Percentiles rank a stretch among this genome's conserved stretches.
phyloP scores from a whole-genome alignment of 495 filamentous ascomycete species.

The Aspergillus baeticus region DNA sequence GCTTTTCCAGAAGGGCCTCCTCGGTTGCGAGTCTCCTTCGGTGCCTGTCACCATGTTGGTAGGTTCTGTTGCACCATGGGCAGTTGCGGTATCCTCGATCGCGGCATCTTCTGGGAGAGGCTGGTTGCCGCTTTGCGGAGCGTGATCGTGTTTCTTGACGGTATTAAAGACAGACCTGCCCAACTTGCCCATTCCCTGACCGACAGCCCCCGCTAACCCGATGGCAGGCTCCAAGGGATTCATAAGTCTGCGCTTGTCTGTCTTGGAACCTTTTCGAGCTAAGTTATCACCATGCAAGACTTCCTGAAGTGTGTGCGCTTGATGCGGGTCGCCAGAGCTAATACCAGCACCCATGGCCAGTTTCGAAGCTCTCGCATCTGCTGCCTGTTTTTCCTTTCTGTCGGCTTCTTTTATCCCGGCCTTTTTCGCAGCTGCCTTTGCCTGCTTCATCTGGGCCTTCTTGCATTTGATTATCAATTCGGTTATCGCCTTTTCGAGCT shows the following conservation, averaged over 20 bases:
- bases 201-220: constrained; percentile 48
- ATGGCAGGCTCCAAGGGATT: constrained; percentile 43
- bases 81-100: background rate
- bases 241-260: constrained; percentile 23
- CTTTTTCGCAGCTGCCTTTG: constrained; percentile 62
- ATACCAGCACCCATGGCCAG: constrained; percentile 69
- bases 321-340: constrained; percentile 80
- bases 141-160: constrained; percentile 43
- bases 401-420: constrained; percentile 52
- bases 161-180: constrained; percentile 55
- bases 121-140: constrained; percentile 44
- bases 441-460: constrained; percentile 68
- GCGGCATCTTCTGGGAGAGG: constrained; percentile 55
- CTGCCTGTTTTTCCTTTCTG: constrained; percentile 30
- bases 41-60: background rate
- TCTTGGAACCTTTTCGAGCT: constrained; percentile 22
- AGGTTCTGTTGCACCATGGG: background rate
- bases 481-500: constrained; percentile 81
- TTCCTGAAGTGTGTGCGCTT: constrained; percentile 71
- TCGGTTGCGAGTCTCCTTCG: constrained; percentile 23
- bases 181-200: constrained; percentile 60
- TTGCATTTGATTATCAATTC: constrained; percentile 76
- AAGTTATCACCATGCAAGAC: constrained; percentile 42
- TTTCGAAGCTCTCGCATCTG: constrained; percentile 41
- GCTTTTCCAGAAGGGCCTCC: constrained; percentile 47